Conservation (phyloP, 371 early-diverging fungal genomes). For the Mortierella sp. region DNA sequence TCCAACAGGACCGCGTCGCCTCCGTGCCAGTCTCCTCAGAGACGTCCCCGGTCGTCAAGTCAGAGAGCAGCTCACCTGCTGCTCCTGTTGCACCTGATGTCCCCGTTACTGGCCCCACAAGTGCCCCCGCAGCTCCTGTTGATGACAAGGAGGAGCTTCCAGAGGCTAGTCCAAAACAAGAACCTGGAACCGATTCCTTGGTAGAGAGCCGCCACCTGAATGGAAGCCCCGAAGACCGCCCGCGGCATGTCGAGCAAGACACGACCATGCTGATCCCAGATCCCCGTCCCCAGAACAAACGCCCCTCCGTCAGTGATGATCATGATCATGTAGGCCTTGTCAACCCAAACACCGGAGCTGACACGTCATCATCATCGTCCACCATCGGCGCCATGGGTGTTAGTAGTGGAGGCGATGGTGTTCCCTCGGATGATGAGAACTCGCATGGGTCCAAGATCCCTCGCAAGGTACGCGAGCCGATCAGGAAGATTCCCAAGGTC, state of each 20-base stretch:
- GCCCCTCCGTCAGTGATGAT: neutral
- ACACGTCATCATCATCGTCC: neutral
- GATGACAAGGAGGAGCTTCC: neutral
- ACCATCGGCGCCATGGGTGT: too few relatives aligned
- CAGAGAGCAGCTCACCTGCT: neutral
- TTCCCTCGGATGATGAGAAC: neutral
- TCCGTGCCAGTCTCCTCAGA: neutral
- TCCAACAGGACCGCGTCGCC: neutral
- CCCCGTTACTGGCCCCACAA: too few relatives aligned
- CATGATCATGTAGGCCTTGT: neutral
- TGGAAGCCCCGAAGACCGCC: neutral
- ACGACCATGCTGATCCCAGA: slow-evolving; percentile 1
- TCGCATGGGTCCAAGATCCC: slow-evolving; percentile 1
- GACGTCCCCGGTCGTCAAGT: neutral
- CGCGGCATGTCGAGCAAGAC: slow-evolving; percentile 6
- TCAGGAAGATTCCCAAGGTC: slow-evolving; percentile 41
- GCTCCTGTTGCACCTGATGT: too few relatives aligned
- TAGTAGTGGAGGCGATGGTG: neutral
- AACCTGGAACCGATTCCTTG: neutral
- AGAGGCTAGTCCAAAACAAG: neutral
- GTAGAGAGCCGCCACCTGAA: neutral
- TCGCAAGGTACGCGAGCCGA: slow-evolving; percentile 12
- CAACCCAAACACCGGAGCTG: neutral
- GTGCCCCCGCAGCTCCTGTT: neutral
- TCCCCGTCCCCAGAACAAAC: neutral